A percentile compares a stretch with the other conserved stretches of the same genome.
phyloP scores from a whole-genome alignment of 768 basidiomycete species.

The Leccinum truebloodii region DNA sequence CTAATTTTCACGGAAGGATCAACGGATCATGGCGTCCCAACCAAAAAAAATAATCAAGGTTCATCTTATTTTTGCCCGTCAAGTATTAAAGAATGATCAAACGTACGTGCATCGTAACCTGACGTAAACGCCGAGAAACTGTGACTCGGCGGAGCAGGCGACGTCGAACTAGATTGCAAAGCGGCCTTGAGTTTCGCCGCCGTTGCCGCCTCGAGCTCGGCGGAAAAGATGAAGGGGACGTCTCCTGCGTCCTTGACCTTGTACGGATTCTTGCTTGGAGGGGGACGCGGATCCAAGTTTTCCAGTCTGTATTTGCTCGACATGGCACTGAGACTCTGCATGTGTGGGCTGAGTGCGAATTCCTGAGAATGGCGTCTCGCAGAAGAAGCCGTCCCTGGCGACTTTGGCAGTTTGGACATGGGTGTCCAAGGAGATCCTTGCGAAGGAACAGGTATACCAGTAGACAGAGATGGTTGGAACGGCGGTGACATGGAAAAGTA shows the following conservation, averaged over 20 bases:
- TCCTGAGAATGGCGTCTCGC: conserved; percentile 25
- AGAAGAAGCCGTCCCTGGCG: neutral
- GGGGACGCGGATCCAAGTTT: conserved; percentile 11
- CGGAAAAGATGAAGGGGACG: conserved; percentile 33
- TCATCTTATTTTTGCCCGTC: neutral
- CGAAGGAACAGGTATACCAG: conserved; percentile 12
- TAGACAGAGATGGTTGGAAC: conserved; percentile 9
- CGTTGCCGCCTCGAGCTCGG: conserved; percentile 32
- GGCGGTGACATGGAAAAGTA: too few relatives aligned
- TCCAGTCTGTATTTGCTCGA: conserved; percentile 28
- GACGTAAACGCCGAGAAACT: conserved; percentile 23
- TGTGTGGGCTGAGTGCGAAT: conserved; percentile 17
- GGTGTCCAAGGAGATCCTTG: conserved; percentile 22
- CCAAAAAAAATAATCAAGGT: neutral
- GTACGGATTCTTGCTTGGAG: conserved; percentile 12
- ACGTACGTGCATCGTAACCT: conserved; percentile 32
- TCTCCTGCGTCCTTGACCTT: conserved; percentile 34
- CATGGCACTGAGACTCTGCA: conserved; percentile 27
- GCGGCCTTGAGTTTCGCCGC: conserved; percentile 31
- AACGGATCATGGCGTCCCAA: neutral
- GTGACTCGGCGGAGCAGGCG: conserved; percentile 13
- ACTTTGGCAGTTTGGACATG: conserved; percentile 11
- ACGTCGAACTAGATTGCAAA: conserved; percentile 17
- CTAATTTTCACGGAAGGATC: neutral
- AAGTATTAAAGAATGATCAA: conserved; percentile 10